Base-by-base conservation (phyloP, 1,284 basidiomycete species). In the Entoloma clypeatum region DNA sequence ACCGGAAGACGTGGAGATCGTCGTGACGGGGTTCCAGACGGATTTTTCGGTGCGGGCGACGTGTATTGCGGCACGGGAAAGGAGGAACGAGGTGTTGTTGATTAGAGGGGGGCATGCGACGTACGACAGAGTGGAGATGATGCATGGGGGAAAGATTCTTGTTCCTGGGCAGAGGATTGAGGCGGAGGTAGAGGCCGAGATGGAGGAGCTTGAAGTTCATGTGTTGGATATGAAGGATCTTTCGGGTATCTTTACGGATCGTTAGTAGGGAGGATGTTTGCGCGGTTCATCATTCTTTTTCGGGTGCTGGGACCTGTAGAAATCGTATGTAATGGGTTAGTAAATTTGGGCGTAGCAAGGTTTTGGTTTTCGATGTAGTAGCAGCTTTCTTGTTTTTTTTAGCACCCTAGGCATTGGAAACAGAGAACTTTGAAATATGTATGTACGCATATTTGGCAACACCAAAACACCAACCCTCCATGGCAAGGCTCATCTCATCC, bases 21-120 rank as follows among this genome's bases (percentile, higher is more conserved):
- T 84, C 44, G 69, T 84, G 37, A 73, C 74, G n/a, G 81, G 81
- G 4, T 69, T 80, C 55, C 74, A 79, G 59, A 80, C 75, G 51
- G 81, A 84, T 61, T 81, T 75, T 46, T 75, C 76, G 43, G 67
- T 85, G 17, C 68, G 78, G 32, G 79, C 79, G 36, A 84, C 81
- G 18, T 82, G 80, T 58, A 70, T 63, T 36, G 72, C 75, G 3
- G 81, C 79, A n/a, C 63, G 82, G 17, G 68, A 54, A 34, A 62
- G 80, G 43, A 80, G 79, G 39, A 83, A 84, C 58, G 72, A 75
- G 48, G 80, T 84, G 18, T 58, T 82, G 22, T 56, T 84, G 47
- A 76, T 84, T 41, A 62, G 60, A 25, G 80, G 72, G 8, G 77
- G 79, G 36, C 81, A 85, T 58, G 79, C 72, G 41, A 82, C 81